Conservation (phyloP, 331 rosid genomes). For the Acacia pycnantha region DNA sequence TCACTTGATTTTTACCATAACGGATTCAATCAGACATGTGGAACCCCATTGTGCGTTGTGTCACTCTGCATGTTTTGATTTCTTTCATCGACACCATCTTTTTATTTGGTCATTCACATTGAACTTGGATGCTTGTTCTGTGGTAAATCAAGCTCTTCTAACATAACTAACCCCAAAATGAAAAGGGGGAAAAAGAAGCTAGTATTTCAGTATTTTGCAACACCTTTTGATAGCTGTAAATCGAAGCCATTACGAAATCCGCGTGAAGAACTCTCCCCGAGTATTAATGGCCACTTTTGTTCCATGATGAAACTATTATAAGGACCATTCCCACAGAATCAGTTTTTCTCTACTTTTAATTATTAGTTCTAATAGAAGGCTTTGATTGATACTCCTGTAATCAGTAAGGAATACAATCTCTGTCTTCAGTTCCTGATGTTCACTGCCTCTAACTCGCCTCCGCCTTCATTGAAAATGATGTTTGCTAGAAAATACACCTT, state of each 20-base stretch:
- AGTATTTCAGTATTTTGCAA: no score
- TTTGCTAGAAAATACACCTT: not conserved
- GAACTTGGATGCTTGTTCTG: not conserved
- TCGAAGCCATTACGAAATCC: not conserved
- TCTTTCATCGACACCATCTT: not conserved
- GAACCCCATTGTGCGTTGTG: conserved; percentile 15
- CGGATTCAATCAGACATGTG: conserved; percentile 19
- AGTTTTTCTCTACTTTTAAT: not conserved
- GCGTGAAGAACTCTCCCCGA: not conserved
- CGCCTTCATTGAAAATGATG: not conserved
- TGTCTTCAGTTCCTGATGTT: not conserved
- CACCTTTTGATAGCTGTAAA: not conserved
- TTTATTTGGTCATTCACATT: not conserved
- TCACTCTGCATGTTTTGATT: not conserved
- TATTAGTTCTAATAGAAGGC: not conserved
- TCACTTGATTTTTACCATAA: conserved; percentile 29
- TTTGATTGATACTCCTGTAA: not conserved
- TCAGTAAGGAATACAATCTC: not conserved
- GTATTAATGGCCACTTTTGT: not conserved
- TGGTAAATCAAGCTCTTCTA: not conserved
- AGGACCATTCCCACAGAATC: not conserved
- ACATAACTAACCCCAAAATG: not conserved
- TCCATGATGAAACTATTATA: not conserved
- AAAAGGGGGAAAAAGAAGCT: no score
- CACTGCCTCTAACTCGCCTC: not conserved